phyloP scores from a whole-genome alignment of 2,329 filamentous ascomycete genomes.

The Colletotrichum karsti region DNA sequence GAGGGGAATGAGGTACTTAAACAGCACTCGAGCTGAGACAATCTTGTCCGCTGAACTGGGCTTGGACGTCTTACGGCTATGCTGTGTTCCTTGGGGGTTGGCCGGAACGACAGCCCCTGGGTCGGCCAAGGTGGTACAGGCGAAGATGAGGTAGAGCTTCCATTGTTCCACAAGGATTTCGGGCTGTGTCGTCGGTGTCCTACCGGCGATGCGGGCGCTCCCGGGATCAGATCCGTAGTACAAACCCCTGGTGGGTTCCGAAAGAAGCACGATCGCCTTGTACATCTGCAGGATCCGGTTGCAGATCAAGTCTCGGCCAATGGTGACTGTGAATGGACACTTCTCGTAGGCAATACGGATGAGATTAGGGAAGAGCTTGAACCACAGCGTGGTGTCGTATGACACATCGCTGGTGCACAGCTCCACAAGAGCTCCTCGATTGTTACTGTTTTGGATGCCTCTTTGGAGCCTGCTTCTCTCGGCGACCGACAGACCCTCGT shows the following conservation, averaged over 20 bases:
- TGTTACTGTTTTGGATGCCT: slow-evolving; percentile 84
- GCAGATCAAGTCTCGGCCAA: slow-evolving; percentile 92
- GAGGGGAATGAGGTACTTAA: slow-evolving; percentile 90
- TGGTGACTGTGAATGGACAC: slow-evolving; percentile 89
- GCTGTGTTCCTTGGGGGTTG: slow-evolving; percentile 69
- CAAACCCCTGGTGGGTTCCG: slow-evolving; percentile 74
- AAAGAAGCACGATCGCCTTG: slow-evolving; percentile 79
- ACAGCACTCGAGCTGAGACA: slow-evolving; percentile 86
- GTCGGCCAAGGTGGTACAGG: slow-evolving; percentile 92
- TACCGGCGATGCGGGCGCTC: slow-evolving; percentile 58
- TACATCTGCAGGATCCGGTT: slow-evolving; percentile 95
- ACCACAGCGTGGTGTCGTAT: slow-evolving; percentile 95
- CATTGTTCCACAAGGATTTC: slow-evolving; percentile 95
- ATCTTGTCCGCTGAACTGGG: slow-evolving; percentile 77
- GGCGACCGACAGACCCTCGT: slow-evolving; percentile 89
- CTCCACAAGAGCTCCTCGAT: slow-evolving; percentile 87
- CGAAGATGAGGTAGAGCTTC: slow-evolving; percentile 97
- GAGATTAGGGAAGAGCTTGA: slow-evolving; percentile 96
- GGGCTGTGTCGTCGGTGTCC: slow-evolving; percentile 76
- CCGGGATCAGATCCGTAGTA: slow-evolving; percentile 69
- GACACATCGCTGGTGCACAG: slow-evolving; percentile 95
- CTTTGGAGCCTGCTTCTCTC: slow-evolving; percentile 92
- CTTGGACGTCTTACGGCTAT: slow-evolving; percentile 84
- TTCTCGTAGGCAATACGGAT: slow-evolving; percentile 90
- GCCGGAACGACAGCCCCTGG: slow-evolving; percentile 72